Evolutionary conservation across 768 basidiomycete species (phyloP), one percentile per base, ranked within the genome.

Genomic region (Imleria badia): DNA sequence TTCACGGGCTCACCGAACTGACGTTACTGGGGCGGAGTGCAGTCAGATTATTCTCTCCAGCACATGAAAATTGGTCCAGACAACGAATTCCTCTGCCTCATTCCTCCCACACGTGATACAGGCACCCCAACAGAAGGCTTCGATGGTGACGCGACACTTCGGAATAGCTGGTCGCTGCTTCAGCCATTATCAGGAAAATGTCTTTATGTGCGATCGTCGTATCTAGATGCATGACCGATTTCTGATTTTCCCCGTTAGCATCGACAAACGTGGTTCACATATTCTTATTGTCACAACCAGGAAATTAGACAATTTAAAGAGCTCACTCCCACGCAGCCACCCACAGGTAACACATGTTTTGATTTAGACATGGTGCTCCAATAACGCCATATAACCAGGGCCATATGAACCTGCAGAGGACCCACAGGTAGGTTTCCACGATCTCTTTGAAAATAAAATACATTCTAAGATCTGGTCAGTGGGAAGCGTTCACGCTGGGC

Each of bases 221-320:
- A 66, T 60, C 65, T 66, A 61, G n/a, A 54, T 38, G 45, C 52
- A 40, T 41, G 49, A 51, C 64, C 59, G 58, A 49, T 63, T 70
- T 69, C 72, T 70, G 61, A 74, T 68, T 59, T 54, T 43, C 45
- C 66, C 55, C 61, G 50, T 58, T 75, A 93, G 87, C 85, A 87
- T 68, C 84, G 84, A 62, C 90, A 93, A 77, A 84, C 87, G 36
- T 97, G 94, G 94, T 98, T 98, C 77, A 98, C 94, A 35, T 98
- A 98, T 74, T 87, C 92, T 45, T 97, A 91, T 72, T 94, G 96
- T 76, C 94, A 99, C 75, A 91, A 94, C 71, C 81, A 85, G 48
- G 87, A 97, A 73, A 93, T 98, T 57, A 87, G 95, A 54, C 97
- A 99, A 73, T 99, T 98, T 79, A 89, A 89, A 72, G 94, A 94